These are phyloP conservation scores for Dendrocalamus latiflorus DNA, from an alignment of 202 grass and related monocot species.

Conservation along the genomic window DNA sequence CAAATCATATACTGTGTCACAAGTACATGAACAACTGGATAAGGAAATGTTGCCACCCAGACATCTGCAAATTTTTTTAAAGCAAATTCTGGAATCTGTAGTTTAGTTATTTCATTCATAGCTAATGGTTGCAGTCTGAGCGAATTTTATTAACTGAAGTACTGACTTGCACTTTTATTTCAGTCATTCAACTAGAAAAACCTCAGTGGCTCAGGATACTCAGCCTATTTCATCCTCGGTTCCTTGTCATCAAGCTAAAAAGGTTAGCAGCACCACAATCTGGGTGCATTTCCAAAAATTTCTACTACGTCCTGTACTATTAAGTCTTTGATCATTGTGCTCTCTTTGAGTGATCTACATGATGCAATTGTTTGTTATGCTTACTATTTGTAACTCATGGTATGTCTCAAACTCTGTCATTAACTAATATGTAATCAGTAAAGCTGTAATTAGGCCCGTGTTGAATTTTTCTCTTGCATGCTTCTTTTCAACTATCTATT, in stretches of 20 bases:
- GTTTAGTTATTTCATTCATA: too few species aligned
- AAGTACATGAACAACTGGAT: too few species aligned
- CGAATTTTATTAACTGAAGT: background rate
- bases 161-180: background rate
- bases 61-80: too few species aligned
- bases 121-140: background rate
- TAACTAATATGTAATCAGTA: background rate
- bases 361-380: too few species aligned
- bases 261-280: constrained; percentile 1
- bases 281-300: background rate
- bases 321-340: too few species aligned
- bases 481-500: background rate
- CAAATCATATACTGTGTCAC: too few species aligned
- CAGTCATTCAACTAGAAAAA: background rate
- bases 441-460: background rate
- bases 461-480: background rate
- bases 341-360: too few species aligned
- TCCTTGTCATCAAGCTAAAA: constrained; percentile 35
- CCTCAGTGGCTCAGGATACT: background rate
- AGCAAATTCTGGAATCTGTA: background rate
- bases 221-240: constrained; percentile 13
- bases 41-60: too few species aligned
- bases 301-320: background rate
- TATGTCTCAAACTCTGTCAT: background rate
- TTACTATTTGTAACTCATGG: background rate